Evolutionary conservation across 345 rosid species (phyloP).

Genomic region (Linum usitatissimum): DNA sequence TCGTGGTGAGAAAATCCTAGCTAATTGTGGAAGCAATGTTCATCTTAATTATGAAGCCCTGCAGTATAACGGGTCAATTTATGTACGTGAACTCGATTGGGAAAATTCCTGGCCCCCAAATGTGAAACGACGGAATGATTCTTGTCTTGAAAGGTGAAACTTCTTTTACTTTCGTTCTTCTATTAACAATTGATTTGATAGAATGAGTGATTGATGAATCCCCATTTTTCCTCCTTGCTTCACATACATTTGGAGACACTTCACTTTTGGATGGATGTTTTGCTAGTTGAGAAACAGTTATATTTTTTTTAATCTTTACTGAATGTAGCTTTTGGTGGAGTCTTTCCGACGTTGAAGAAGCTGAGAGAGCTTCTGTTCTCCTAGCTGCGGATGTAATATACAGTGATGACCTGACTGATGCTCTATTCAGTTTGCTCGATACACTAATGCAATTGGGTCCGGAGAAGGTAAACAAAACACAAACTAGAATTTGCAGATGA

Average conservation of each 20-base stretch:
- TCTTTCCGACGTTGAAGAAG: conserved; percentile 38
- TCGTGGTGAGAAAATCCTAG: conserved; percentile 50
- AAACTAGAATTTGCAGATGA: background rate
- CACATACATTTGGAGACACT: background rate
- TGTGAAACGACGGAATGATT: conserved; percentile 14
- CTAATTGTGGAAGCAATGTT: conserved; percentile 51
- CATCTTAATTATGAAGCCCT: conserved; percentile 37
- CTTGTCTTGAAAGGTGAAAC: conserved; percentile 28
- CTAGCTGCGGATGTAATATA: conserved; percentile 66
- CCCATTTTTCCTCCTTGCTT: background rate
- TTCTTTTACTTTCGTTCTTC: background rate
- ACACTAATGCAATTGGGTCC: conserved; percentile 38
- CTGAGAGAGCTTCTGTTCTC: conserved; percentile 37
- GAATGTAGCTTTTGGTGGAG: conserved; percentile 40
- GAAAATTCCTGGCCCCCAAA: conserved; percentile 50
- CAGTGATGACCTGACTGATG: conserved; percentile 50
- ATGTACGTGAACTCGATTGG: conserved; percentile 82
- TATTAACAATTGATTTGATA: background rate
- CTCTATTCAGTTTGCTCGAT: conserved; percentile 34
- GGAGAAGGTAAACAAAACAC: conserved; percentile 25
- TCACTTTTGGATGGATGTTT: background rate
- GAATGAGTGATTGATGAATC: background rate
- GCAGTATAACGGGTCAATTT: conserved; percentile 29
- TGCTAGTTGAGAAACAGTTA: background rate
- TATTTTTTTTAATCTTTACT: conserved; percentile 1